Conservation (phyloP, 805 yeast species). For the Candida sanyiensis region DNA sequence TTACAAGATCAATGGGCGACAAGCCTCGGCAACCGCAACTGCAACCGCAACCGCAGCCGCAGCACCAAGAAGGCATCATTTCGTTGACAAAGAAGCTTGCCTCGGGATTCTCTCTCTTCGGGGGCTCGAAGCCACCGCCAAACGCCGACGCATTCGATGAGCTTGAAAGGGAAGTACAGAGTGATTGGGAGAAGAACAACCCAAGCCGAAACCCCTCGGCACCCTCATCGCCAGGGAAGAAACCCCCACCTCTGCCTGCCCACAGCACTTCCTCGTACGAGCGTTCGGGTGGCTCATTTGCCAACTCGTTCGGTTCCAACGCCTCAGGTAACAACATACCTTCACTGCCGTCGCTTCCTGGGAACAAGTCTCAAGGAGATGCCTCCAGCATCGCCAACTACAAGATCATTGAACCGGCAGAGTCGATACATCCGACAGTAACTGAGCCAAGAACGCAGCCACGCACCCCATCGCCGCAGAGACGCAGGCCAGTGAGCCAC, state of each 20-base stretch:
- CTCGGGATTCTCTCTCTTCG: constrained; percentile 12
- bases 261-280: constrained; percentile 19
- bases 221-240: constrained; percentile 7
- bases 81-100: constrained; percentile 18
- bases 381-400: constrained; percentile 11
- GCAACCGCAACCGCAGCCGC: not conserved
- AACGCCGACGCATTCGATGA: constrained; percentile 26
- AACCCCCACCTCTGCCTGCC: constrained; percentile 26
- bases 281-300: constrained; percentile 3
- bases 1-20: not conserved
- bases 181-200: constrained; percentile 25
- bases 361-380: constrained; percentile 4
- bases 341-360: constrained; percentile 15
- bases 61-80: constrained; percentile 6
- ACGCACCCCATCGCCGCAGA: constrained; percentile 14
- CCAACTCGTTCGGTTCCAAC: too few relatives aligned
- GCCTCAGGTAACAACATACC: too few relatives aligned
- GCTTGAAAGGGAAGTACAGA: constrained; percentile 30
- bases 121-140: constrained; percentile 3
- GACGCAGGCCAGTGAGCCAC: constrained; percentile 17
- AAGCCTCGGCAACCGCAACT: constrained; percentile 6
- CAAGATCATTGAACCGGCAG: constrained; percentile 20
- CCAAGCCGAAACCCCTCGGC: not conserved
- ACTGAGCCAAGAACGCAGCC: not conserved
- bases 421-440: not conserved